Percentiles rank a stretch among this genome's conserved stretches.
Evolutionary conservation across 2,329 filamentous ascomycete genomes (phyloP).

Genomic region (Blastomyces parvus): DNA sequence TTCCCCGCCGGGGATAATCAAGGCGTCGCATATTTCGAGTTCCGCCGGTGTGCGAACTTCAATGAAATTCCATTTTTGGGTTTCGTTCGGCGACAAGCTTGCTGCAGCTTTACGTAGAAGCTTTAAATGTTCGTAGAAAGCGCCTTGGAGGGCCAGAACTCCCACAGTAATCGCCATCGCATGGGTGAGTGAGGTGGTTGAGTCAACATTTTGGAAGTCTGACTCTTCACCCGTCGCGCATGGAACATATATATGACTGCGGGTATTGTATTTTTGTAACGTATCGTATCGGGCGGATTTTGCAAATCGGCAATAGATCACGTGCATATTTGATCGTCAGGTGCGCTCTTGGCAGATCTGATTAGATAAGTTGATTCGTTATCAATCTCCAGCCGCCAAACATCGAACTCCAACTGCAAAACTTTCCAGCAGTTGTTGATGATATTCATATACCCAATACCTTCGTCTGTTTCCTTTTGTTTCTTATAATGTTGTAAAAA

Average conservation of each 20-base stretch:
- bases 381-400: too few relatives aligned
- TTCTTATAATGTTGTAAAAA: neutral
- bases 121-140: constrained; percentile 78
- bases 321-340: neutral
- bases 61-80: constrained; percentile 50
- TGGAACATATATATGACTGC: neutral
- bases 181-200: neutral
- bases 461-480: neutral
- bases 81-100: constrained; percentile 30
- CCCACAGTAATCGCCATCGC: constrained; percentile 35
- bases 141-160: constrained; percentile 74
- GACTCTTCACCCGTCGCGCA: neutral
- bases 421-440: neutral
- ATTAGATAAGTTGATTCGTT: neutral
- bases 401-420: too few relatives aligned
- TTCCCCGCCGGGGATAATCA: constrained; percentile 89
- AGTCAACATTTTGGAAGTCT: neutral
- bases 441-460: neutral
- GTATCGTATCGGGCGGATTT: neutral
- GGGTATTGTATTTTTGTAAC: neutral
- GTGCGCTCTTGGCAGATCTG: neutral
- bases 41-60: constrained; percentile 71
- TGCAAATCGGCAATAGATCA: constrained; percentile 1
- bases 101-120: constrained; percentile 60
- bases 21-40: constrained; percentile 63